Base-by-base conservation (phyloP, 2,329 filamentous ascomycete species). In the Periconia macrospinosa region DNA sequence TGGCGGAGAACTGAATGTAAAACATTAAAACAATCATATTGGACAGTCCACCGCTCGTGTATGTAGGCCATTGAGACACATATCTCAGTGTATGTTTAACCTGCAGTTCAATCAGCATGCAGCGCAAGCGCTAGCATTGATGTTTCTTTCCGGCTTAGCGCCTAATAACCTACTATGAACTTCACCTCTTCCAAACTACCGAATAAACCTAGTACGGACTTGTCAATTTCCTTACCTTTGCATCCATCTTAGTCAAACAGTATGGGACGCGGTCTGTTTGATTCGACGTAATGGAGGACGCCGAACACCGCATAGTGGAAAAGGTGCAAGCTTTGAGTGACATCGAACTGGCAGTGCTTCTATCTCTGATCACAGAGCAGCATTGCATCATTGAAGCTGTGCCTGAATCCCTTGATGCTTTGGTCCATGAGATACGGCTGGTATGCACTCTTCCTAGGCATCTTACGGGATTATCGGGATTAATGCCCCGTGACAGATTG, bases 341-440 rank as follows among this genome's bases (percentile, higher is more conserved):
- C 76, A 81, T 97, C 41, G 92, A 97, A 76, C 84, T 97, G 55
- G 94, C 93, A 20, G 78, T 89, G 14, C 81, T 97, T 41, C 83
- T 97, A 47, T 92, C 89, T 69, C 83, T 97, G 48, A 82, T 92
- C 57, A 86, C 87, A 55, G 83, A 87, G 60, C 90, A 96, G 73
- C 92, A 97, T 73, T 96, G 91, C 76, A 86, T 97, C 63, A 86
- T 97, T 67, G 88, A 91, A 74, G 89, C 90, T 15, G 83, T 86
- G 2, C 71, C 77, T 5, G 77, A 83, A 35, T 76, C 79, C 49
- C 75, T 93, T 52, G 81, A 89, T 71, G 82, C 86, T 59, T 79
- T 96, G n/a, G 81, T 87, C 42, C 81, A 85, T 49, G 91, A 96
- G 73, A 78, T 96, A 19, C 82, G 84, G 58, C 77, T 94, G 68